Base-by-base conservation (phyloP, 1,139 yeast genomes). In the Blastobotrys illinoisensis region DNA sequence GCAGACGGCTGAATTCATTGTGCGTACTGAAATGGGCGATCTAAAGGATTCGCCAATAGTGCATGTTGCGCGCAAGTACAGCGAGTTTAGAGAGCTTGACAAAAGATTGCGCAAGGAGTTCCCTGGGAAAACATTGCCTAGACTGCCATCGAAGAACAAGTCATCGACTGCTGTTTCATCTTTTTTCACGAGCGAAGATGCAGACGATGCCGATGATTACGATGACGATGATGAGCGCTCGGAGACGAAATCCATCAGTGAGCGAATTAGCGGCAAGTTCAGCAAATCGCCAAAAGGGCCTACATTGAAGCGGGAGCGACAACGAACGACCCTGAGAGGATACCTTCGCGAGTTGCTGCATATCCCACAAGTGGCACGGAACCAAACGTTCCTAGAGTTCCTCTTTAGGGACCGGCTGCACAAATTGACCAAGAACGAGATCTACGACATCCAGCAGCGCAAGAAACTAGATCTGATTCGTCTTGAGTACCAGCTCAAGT, bases 301-400 rank as follows among this genome's bases (percentile, higher is more conserved):
- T 9, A 57, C 54, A 28, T 67, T 81, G 5, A 77, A 79, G 1
- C 74, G 86, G 20, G 98, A 91, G 67, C 83, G 82, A 61, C 78
- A 88, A 60, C 74, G 98, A 48, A 76, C 89, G 18, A 80, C 95
- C 0, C 71, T 91, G 46, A 74, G 97, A 53, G 88, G 91, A 0
- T 91, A 86, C 65, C 64, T 91, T 53, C 74, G 78, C 46, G 69
- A 77, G 4, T 70, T 90, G 18, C 64, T 80, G 4, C 73, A 77
- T 36, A 79, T 79, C 49, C 76, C 81, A 1, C 86, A 83, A 52
- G 76, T 88, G 0, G 75, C 81, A 1, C 76, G 79, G 55, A 79
- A 84, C 44, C 70, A 73, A 1, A 72, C 77, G 2, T 74, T 89
- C 52, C 66, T 72, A 32, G 73, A 73, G 28, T 91, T 91, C 64